phyloP scores from a whole-genome alignment of 352 stramenopile species.

The Globisporangium echinulatum region DNA sequence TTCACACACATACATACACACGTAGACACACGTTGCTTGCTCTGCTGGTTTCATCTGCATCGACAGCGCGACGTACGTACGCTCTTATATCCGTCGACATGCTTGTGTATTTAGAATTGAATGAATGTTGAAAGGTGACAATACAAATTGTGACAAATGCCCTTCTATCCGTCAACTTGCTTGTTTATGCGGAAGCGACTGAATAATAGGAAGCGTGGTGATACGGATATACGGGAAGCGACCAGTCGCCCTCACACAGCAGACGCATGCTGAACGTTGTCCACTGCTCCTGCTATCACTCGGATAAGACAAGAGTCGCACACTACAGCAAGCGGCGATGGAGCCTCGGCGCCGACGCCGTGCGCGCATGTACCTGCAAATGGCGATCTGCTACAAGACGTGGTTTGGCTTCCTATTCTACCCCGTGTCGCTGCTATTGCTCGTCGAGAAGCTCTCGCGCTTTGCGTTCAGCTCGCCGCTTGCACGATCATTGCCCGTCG shows the following conservation, averaged over 20 bases:
- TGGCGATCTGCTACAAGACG: slow-evolving; percentile 48
- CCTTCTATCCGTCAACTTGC: too few relatives aligned
- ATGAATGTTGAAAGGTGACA: too few relatives aligned
- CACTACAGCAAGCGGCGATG: slow-evolving; percentile 3
- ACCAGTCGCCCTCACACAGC: background rate
- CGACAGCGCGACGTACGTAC: too few relatives aligned
- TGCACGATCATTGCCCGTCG: slow-evolving; percentile 28
- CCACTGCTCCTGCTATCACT: background rate
- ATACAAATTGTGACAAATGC: too few relatives aligned
- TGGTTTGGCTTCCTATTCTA: slow-evolving; percentile 58
- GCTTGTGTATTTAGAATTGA: too few relatives aligned
- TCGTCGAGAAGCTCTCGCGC: slow-evolving; percentile 49
- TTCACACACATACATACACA: background rate
- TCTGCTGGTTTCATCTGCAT: too few relatives aligned
- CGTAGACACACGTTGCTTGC: background rate
- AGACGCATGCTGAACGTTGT: too few relatives aligned
- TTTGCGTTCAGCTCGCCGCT: slow-evolving; percentile 35
- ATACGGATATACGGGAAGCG: too few relatives aligned
- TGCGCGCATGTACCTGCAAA: slow-evolving; percentile 42
- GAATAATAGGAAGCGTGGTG: background rate
- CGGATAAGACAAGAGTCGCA: background rate
- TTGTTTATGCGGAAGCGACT: background rate
- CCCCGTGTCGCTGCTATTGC: slow-evolving; percentile 45
- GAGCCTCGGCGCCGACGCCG: slow-evolving; percentile 26
- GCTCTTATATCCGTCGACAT: too few relatives aligned